A percentile compares a stretch with the other conserved stretches of the same genome.
Conservation (phyloP, 345 rosid genomes). For the Heritiera fomes region DNA sequence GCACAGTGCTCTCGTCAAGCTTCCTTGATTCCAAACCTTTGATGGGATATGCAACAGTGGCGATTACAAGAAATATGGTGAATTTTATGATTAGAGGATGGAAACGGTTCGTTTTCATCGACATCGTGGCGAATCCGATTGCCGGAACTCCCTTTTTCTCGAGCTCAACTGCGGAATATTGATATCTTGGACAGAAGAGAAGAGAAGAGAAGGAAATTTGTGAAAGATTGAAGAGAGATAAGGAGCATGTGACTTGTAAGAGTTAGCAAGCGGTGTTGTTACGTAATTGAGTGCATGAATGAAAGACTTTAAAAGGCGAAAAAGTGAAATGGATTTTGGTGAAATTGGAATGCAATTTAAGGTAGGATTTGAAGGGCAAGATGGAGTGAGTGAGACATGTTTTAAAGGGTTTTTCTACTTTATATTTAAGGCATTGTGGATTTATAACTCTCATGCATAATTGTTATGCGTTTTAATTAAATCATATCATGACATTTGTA, state of each 20-base stretch:
- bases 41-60: slow-evolving; percentile 21
- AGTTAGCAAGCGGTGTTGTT: background rate
- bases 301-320: slow-evolving; percentile 12
- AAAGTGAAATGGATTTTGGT: background rate
- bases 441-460: too few species aligned
- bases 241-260: background rate
- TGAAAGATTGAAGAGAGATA: background rate
- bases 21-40: slow-evolving; percentile 33
- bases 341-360: background rate
- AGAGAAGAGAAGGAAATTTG: background rate
- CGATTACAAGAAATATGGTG: slow-evolving; percentile 26
- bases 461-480: too few species aligned
- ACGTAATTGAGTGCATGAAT: slow-evolving; percentile 38
- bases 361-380: slow-evolving; percentile 7
- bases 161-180: background rate
- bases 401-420: slow-evolving; percentile 2
- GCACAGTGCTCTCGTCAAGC: slow-evolving; percentile 36
- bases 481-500: too few species aligned
- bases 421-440: too few species aligned
- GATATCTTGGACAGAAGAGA: background rate
- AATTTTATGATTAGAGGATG: background rate
- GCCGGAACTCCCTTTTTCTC: slow-evolving; percentile 21
- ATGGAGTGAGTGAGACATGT: slow-evolving; percentile 27
- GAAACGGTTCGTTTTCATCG: slow-evolving; percentile 8
- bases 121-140: slow-evolving; percentile 17